Evolutionary conservation across 2,329 filamentous ascomycete species (phyloP).

Genomic region (Colletotrichum brevisporum): DNA sequence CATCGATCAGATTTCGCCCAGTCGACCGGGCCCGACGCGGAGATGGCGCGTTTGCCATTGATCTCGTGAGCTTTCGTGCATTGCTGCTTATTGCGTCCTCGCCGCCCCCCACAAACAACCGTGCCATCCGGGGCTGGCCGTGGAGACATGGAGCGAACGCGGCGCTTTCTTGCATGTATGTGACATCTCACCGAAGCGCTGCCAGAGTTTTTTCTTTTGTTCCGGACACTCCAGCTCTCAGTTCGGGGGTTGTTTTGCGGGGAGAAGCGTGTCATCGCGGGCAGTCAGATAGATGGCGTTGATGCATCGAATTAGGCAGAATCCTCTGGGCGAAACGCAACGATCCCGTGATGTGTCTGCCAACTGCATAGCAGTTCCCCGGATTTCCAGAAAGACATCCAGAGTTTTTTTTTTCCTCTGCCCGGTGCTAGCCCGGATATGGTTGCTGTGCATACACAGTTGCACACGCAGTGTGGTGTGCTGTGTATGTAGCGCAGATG

Average conservation of each 20-base stretch:
- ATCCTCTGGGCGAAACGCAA: not conserved
- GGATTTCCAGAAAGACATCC: not conserved
- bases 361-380: not conserved
- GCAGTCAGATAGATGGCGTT: not conserved
- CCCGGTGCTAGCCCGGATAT: too few relatives aligned
- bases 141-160: too few relatives aligned
- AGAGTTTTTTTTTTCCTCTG: too few relatives aligned
- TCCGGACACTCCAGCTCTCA: not conserved
- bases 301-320: conserved; percentile 6
- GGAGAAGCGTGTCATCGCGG: not conserved
- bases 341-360: not conserved
- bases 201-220: not conserved
- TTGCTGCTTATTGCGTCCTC: conserved; percentile 4
- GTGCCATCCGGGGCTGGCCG: conserved; percentile 28
- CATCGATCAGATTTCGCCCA: conserved; percentile 1
- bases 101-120: conserved; percentile 33
- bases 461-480: too few relatives aligned
- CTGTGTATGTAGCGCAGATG: not conserved
- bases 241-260: conserved; percentile 16
- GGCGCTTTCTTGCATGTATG: not conserved
- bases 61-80: conserved; percentile 34
- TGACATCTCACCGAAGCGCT: conserved; percentile 1
- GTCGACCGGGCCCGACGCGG: conserved; percentile 3
- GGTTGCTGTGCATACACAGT: not conserved
- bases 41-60: conserved; percentile 13